phyloP scores from a whole-genome alignment of 352 stramenopile species.

The Pythium graminicola region DNA sequence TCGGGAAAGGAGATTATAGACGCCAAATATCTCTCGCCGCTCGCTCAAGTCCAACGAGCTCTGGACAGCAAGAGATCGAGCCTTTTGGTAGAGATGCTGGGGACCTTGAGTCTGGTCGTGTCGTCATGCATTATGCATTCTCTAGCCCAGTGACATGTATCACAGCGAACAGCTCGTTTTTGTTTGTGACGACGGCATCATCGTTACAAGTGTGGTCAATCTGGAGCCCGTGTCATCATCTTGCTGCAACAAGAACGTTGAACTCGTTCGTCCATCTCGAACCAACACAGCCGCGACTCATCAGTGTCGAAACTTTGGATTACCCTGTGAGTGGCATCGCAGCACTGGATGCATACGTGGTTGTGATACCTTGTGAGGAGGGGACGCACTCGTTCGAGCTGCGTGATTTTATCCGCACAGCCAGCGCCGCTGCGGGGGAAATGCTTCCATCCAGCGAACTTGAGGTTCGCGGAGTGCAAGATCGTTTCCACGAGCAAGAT shows the following conservation, averaged over 20 bases:
- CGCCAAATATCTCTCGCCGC: conserved; percentile 22
- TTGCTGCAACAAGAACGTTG: conserved; percentile 60
- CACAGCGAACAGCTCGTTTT: conserved; percentile 78
- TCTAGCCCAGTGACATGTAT: conserved; percentile 52
- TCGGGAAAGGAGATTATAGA: conserved; percentile 45
- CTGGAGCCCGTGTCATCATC: conserved; percentile 79
- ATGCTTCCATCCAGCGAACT: conserved; percentile 48
- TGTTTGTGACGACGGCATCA: conserved; percentile 68
- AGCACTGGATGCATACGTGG: conserved; percentile 69
- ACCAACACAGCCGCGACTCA: conserved; percentile 60
- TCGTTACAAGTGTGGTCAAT: conserved; percentile 80
- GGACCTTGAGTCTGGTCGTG: conserved; percentile 41
- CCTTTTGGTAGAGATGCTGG: conserved; percentile 27
- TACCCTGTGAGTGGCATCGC: conserved; percentile 34
- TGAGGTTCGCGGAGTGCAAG: conserved; percentile 36
- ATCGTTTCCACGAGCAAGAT: neutral
- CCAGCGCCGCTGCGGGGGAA: conserved; percentile 37
- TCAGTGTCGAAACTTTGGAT: conserved; percentile 40
- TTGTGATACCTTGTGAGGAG: conserved; percentile 43
- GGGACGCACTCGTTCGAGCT: neutral
- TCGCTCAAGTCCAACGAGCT: conserved; percentile 33
- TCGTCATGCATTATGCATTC: conserved; percentile 85
- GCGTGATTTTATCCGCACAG: conserved; percentile 33
- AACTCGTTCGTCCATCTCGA: conserved; percentile 50
- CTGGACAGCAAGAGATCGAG: conserved; percentile 26